Base-by-base conservation (phyloP, 495 filamentous ascomycete species). In the Ascodesmis nigricans region DNA sequence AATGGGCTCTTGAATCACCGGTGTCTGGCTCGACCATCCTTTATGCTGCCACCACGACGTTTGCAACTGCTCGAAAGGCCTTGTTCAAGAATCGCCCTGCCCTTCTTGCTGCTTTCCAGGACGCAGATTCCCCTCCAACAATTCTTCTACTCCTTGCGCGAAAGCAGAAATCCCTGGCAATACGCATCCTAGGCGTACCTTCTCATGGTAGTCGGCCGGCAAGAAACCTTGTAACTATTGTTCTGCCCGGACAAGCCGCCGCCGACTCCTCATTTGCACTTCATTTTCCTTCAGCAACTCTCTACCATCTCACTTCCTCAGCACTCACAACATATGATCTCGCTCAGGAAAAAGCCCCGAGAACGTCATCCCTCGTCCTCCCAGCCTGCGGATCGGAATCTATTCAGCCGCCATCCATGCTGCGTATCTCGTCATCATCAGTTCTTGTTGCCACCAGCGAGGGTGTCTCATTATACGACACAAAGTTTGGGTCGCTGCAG, bases 401-500 rank as follows among this genome's bases (percentile, higher is more conserved):
- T 4, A 21, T 33, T 14, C 21, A 34, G 9, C 33, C 34, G 3
- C 35, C 21, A 8, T 52, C 48, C n/a, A 36, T 51, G 5, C 40
- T 51, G n/a, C 39, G 48, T 14, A 46, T 52, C 33, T 44, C 48
- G 2, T 31, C 44, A 3, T 42, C 49, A 8, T 44, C 44, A 21
- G 48, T 52, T 4, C 40, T 52, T 17, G 44, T 52, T 15, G 30
- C 49, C 16, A 52, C 48, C 24, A 35, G 36, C 7, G 40, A 44
- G 5, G 33, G 45, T 8, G 36, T 52, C 35, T 45, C 44, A 3
- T 38, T 52, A 9, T 52, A 52, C 36, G 49, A 52, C 14, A 52
- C 49, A 15, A 52, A 45, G 21, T 52, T 45, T 23, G 41, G 44
- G 5, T 52, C 49, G 13, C 38, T 52, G 13, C 49, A 52, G 36